Evolutionary conservation across 2,329 filamentous ascomycete species (phyloP), one percentile per base, ranked within the genome.

Genomic region (Arthrobotrys entomopaga): DNA sequence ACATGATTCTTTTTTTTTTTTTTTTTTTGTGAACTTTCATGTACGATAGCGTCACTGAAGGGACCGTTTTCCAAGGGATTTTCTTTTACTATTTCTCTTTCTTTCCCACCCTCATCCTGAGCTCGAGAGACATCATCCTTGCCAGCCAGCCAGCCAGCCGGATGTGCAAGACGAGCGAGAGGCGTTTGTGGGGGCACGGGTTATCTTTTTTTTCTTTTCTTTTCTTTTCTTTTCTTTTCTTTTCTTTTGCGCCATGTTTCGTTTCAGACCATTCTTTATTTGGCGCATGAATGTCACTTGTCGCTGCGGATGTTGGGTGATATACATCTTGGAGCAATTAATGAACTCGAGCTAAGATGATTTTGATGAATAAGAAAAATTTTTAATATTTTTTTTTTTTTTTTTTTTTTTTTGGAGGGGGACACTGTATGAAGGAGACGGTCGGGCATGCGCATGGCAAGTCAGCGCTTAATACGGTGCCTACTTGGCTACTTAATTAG

Each of bases 391-490:
- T 52, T 19, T 22, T 13, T n/a, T 52, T 8, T 49, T 13, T 60
- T 60, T 26, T 29, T 63, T 34, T 24, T 26, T 26, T 26, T 26
- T 7, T 34, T 34, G 29, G 29, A 3, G 29, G 29, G 10, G 29
- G n/a, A n/a, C n/a, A n/a, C n/a, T n/a, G n/a, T n/a, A n/a, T n/a
- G n/a, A n/a, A n/a, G n/a, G n/a, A n/a, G n/a, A n/a, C n/a, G n/a
- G n/a, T n/a, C 6, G 29, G 7, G 10, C 6, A 63, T 38, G 48
- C 26, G 40, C 16, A 20, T 26, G 48, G 46, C 42, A 52, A 34
- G 65, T 61, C 34, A 69, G 65, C 65, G 65, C 65, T 69, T 69
- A n/a, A n/a, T n/a, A 61, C 49, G 19, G 58, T 67, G 64, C 64
- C 53, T 60, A 48, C 19, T n/a, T n/a, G n/a, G n/a, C n/a, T n/a